Conservation (phyloP, 208 protist species). For the Leishmania lainsoni region DNA sequence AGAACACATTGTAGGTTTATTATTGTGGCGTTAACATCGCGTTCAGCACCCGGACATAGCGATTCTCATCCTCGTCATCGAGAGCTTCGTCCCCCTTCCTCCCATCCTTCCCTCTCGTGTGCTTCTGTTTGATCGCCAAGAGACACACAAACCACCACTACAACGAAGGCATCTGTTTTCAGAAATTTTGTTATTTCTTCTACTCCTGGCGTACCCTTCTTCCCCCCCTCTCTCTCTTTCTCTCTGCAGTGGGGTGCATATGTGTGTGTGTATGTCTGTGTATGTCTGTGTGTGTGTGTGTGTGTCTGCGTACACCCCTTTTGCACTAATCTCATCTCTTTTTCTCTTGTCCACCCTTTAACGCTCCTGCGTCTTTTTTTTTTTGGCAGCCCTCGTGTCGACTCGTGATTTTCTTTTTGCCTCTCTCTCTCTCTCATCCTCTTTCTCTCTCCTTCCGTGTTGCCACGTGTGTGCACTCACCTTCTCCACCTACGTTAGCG, state of each 20-base stretch:
- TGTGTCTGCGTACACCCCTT: background rate
- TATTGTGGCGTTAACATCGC: background rate
- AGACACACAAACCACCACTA: background rate
- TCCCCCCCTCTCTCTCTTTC: background rate
- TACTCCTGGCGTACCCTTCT: background rate
- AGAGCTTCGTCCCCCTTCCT: background rate
- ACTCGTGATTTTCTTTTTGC: too few species aligned
- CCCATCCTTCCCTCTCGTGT: background rate
- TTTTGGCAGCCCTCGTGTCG: too few species aligned
- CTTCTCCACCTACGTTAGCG: background rate
- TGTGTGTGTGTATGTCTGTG: background rate
- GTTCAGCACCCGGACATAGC: background rate
- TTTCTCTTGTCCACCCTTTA: background rate
- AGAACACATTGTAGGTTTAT: background rate
- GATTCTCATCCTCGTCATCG: background rate
- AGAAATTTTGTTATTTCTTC: background rate
- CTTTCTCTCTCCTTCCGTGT: background rate
- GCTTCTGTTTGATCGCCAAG: background rate
- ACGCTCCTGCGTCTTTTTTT: background rate
- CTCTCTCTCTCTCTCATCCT: background rate
- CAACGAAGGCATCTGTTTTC: background rate
- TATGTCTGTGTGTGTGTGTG: background rate
- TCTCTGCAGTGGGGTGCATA: background rate
- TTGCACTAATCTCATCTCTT: background rate
- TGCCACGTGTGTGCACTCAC: background rate